Conservation (phyloP, 2,329 filamentous ascomycete genomes). For the Phaeosphaeriaceae sp. region DNA sequence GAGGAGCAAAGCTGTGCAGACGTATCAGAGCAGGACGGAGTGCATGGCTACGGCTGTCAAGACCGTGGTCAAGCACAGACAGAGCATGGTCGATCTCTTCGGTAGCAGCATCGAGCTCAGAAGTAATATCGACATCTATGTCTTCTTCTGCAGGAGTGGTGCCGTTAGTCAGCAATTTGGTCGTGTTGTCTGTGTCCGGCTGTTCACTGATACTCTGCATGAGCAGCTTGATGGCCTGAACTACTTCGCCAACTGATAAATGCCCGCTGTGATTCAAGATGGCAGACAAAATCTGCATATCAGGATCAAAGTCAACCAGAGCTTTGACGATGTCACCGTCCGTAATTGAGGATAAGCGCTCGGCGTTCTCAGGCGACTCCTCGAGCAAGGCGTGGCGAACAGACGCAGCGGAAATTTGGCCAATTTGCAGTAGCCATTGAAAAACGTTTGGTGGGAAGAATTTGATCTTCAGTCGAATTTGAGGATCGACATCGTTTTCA, state of each 20-base stretch:
- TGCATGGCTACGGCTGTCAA: constrained; percentile 67
- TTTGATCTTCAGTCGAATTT: constrained; percentile 44
- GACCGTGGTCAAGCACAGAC: constrained; percentile 70
- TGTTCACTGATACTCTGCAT: constrained; percentile 71
- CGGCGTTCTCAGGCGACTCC: constrained; percentile 48
- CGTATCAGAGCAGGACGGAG: constrained; percentile 74
- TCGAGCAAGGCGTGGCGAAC: constrained; percentile 51
- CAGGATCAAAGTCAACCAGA: constrained; percentile 70
- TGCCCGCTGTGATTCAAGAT: constrained; percentile 69
- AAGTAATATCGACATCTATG: constrained; percentile 46
- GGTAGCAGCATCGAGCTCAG: constrained; percentile 48
- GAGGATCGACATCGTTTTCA: constrained; percentile 12
- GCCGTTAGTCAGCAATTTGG: constrained; percentile 51
- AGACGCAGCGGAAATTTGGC: constrained; percentile 54
- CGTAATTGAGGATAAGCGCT: constrained; percentile 56
- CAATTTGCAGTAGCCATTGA: constrained; percentile 66
- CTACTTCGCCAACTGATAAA: constrained; percentile 70
- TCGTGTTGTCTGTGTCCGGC: constrained; percentile 35
- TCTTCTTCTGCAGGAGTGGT: constrained; percentile 26
- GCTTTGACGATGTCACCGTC: constrained; percentile 69
- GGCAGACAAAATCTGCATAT: constrained; percentile 70
- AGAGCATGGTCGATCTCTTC: constrained; percentile 72
- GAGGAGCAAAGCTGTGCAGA: constrained; percentile 69
- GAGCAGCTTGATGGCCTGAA: constrained; percentile 69
- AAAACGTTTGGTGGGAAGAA: constrained; percentile 62